phyloP scores from a whole-genome alignment of 495 filamentous ascomycete genomes.

The Chaetomium fimeti region DNA sequence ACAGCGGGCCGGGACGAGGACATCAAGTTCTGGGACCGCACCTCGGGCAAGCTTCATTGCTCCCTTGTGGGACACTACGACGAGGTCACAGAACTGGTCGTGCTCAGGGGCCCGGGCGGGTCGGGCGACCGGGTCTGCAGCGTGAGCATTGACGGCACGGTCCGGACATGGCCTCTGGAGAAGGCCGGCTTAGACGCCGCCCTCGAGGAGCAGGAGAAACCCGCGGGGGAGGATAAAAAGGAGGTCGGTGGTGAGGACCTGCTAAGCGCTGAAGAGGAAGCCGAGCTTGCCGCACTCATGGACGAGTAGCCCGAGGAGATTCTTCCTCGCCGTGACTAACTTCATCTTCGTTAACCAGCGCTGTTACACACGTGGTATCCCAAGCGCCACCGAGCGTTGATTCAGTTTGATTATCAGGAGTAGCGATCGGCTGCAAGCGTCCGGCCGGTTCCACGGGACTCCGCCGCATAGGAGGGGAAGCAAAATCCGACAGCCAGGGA shows the following conservation, averaged over 20 bases:
- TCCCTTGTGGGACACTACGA: slow-evolving; percentile 85
- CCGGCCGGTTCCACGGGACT: slow-evolving; percentile 20
- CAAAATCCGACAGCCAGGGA: slow-evolving; percentile 4
- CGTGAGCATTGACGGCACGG: slow-evolving; percentile 83
- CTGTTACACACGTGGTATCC: slow-evolving; percentile 20
- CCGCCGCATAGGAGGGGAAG: neutral
- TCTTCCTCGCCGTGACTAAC: neutral
- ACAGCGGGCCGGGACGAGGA: slow-evolving; percentile 91
- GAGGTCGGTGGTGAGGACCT: slow-evolving; percentile 43
- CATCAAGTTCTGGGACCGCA: slow-evolving; percentile 79
- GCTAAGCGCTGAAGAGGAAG: slow-evolving; percentile 79
- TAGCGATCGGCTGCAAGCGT: slow-evolving; percentile 12
- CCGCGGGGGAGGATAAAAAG: slow-evolving; percentile 44
- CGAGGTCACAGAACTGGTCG: slow-evolving; percentile 77
- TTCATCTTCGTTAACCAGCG: neutral
- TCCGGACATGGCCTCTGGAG: slow-evolving; percentile 75
- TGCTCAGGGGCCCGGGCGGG: slow-evolving; percentile 51
- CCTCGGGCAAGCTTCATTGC: slow-evolving; percentile 71
- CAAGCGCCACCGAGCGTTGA: slow-evolving; percentile 17
- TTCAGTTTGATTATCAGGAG: slow-evolving; percentile 26
- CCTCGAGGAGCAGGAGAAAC: slow-evolving; percentile 55
- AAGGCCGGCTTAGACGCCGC: slow-evolving; percentile 59
- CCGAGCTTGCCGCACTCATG: slow-evolving; percentile 85
- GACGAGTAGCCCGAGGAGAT: slow-evolving; percentile 36
- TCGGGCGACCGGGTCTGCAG: slow-evolving; percentile 58